These are phyloP conservation scores for Sporisorium reilianum DNA, from an alignment of 1,284 basidiomycete species.

Conservation along the genomic window DNA sequence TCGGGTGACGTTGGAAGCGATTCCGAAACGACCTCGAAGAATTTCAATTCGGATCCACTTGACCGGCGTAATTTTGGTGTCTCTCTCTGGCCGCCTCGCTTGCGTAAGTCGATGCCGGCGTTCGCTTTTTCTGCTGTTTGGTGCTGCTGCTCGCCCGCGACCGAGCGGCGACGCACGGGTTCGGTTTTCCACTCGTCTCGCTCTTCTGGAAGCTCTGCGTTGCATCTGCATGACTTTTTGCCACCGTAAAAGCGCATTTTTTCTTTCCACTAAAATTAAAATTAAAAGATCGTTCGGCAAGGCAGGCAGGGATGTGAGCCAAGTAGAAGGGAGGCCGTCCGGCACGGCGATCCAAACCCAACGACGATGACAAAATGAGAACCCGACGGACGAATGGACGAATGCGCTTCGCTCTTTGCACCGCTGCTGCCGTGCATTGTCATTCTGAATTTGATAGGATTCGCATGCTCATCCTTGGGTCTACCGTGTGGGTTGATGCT, in stretches of 20 bases:
- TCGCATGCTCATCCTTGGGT: no score
- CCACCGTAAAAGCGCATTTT: not conserved
- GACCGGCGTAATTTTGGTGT: not conserved
- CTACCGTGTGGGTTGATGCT: no score
- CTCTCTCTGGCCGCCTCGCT: conserved; percentile 6
- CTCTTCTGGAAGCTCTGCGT: not conserved
- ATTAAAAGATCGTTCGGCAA: not conserved
- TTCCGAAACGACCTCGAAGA: not conserved
- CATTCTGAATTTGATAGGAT: no score
- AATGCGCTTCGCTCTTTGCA: no score
- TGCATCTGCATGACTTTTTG: not conserved
- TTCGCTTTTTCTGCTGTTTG: conserved; percentile 15
- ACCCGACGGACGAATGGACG: not conserved
- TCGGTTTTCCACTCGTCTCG: not conserved
- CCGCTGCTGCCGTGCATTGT: not conserved
- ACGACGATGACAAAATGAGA: not conserved
- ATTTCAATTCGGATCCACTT: not conserved
- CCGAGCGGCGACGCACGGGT: conserved; percentile 1
- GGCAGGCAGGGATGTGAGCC: no score
- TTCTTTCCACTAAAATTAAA: not conserved
- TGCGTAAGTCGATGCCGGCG: conserved; percentile 18
- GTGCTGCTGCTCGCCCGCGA: no score
- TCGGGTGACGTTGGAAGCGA: not conserved
- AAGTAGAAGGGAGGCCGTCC: not conserved
- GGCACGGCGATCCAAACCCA: not conserved